Base-by-base conservation (phyloP, 192 early-diverging fungal species). In the Irineochytrium annulatum region DNA sequence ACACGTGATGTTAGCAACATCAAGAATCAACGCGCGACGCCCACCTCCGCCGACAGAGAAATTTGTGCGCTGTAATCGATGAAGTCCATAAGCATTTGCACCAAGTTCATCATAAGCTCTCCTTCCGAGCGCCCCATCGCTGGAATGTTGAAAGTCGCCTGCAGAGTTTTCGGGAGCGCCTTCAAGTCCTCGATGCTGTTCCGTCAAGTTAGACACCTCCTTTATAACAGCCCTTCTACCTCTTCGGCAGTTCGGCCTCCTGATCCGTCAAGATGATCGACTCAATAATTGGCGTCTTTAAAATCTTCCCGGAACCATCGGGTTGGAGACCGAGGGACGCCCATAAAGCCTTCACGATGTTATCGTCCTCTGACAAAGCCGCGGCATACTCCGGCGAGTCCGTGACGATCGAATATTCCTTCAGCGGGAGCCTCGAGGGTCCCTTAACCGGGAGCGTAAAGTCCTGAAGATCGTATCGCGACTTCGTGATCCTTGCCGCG, bases 391-490 rank as follows among this genome's bases (percentile, higher is more conserved):
- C 87, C 16, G 73, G 70, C 28, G 62, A 60, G 34, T 89, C 87
- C 28, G 83, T 79, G 35, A 83, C 57, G 0, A 87, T 32, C 1
- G 62, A 55, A 49, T 74, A 82, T 0, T 77, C 43, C 33, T 77
- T 43, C 29, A 77, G 61, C 22, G 80, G 79, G 53, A 78, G 71
- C 8, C 35, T 53, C 3, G 52, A 5, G 19, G 14, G 29, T 8
- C 3, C 14, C 26, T 52, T 34, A 1, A 14, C 48, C 27, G 32
- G 34, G 39, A 62, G 59, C 43, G 72, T 63, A 64, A 79, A 77
- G 2, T 76, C 72, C 46, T 64, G 61, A 32, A 87, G 56, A 63
- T 87, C 83, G 63, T 80, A 92, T 31, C 91, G 81, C 22, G 77
- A 70, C 27, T 85, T 74, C 59, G 67, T 56, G n/a, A 88, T 58